phyloP scores from a whole-genome alignment of 1,139 yeast species.

The Nadsonia starkeyi-henricii region DNA sequence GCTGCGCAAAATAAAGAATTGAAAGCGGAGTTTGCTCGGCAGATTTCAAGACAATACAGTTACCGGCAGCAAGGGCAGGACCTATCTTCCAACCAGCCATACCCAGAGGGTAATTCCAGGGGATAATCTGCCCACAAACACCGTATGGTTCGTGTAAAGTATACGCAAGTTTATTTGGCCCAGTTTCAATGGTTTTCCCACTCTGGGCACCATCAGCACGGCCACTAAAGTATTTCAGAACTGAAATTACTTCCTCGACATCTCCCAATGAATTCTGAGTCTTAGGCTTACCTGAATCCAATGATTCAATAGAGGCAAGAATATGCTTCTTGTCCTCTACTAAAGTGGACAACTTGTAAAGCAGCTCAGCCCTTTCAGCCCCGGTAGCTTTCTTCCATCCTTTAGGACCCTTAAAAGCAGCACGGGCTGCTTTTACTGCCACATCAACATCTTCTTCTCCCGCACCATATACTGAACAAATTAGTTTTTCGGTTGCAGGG shows the following conservation, averaged over 20 bases:
- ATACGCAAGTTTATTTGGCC: slow-evolving; percentile 51
- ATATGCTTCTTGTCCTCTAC: slow-evolving; percentile 36
- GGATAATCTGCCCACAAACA: slow-evolving; percentile 68
- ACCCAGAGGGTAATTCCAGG: slow-evolving; percentile 78
- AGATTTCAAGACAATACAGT: slow-evolving; percentile 62
- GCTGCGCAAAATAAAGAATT: slow-evolving; percentile 48
- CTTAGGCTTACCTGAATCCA: slow-evolving; percentile 53
- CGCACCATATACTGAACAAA: slow-evolving; percentile 57
- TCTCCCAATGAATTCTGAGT: slow-evolving; percentile 32
- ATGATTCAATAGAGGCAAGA: slow-evolving; percentile 44
- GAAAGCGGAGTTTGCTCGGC: slow-evolving; percentile 76
- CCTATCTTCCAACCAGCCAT: slow-evolving; percentile 79
- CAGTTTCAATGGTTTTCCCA: slow-evolving; percentile 61
- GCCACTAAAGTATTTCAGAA: slow-evolving; percentile 66
- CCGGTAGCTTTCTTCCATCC: slow-evolving; percentile 31
- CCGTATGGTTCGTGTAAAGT: slow-evolving; percentile 75
- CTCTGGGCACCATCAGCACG: slow-evolving; percentile 66
- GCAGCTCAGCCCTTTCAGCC: slow-evolving; percentile 33
- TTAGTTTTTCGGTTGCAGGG: slow-evolving; percentile 56
- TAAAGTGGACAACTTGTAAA: slow-evolving; percentile 38
- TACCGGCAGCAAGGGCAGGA: slow-evolving; percentile 74
- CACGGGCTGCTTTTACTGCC: slow-evolving; percentile 63
- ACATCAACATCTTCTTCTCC: slow-evolving; percentile 52
- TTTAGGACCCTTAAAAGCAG: slow-evolving; percentile 47
- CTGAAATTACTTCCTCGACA: slow-evolving; percentile 43